Evolutionary conservation across 1,139 yeast genomes (phyloP), one percentile per base, ranked within the genome.

Genomic region (Debaryomycetaceae sp.): DNA sequence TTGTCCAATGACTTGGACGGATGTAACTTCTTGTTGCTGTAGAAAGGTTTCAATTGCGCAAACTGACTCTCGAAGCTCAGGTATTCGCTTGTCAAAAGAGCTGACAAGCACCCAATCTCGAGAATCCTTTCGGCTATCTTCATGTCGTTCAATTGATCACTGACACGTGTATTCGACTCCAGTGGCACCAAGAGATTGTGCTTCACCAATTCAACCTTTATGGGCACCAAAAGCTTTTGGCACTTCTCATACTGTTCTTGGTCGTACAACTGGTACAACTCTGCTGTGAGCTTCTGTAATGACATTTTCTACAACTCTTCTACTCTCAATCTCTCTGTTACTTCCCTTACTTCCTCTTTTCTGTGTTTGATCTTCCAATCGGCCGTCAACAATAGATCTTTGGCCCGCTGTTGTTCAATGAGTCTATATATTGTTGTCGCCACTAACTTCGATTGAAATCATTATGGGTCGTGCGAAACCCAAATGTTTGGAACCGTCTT

Each of bases 101-200:
- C 76, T 13, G 87, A 75, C 45, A 91, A 70, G 0, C 95, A 94
- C 11, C 96, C 97, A 46, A 89, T 81, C 61, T 91, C 98, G 39
- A 92, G 70, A 38, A 91, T 84, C 39, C 85, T 78, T 53, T 94
- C 82, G 8, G 95, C 81, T 36, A 89, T 86, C 47, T 77, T 73
- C 47, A 88, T 73, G 64, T 91, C 98, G 45, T 78, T 78, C 38
- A 81, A 59, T 59, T 61, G 69, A 57, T 67, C 78, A 52, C 52
- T 62, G 48, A 63, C 63, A 42, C 60, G 55, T 22, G 73, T 60
- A 41, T 63, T 65, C 35, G 62, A 42, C 3, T 67, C 48, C 36
- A 76, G 63, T n/a, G 97, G 97, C 33, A 89, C 79, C 46, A 92
- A 75, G 36, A 92, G 67, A 46, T 84, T 80, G 52, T 83, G 82